Base-by-base conservation (phyloP, 2,329 filamentous ascomycete genomes). In the Exophiala sp. region DNA sequence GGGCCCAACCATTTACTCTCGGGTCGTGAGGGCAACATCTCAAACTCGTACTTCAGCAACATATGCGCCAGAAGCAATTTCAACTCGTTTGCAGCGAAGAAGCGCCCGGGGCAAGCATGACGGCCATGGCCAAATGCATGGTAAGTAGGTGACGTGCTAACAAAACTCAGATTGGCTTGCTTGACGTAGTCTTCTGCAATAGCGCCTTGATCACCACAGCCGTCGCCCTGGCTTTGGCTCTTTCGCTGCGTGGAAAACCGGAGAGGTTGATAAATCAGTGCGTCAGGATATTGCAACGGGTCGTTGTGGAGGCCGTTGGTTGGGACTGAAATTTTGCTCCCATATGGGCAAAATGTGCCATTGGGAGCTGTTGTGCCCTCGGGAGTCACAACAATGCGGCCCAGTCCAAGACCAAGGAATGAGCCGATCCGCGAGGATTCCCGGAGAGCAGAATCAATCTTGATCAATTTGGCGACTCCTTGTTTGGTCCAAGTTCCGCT, bases 91-190 rank as follows among this genome's bases (percentile, higher is more conserved):
- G 58, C 57, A 0, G 66, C 67, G 42, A 66, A 68, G 49, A 66
- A 68, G n/a, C 68, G 57, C 8, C 68, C 67, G 3, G 67, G 66
- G 54, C 68, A 69, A 35, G 67, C 65, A 63, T 84, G 80, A 57
- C 76, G 70, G 6, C 82, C 82, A 55, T 83, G 78, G 0, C 82
- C 80, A 65, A 84, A 85, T 0, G 77, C 70, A 16, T 83, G 63
- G 59, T 80, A 77, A 6, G 68, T 64, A 35, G 76, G 69, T 34
- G 75, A 77, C 1, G 80, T 82, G 4, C 78, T 78, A 10, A 82
- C 77, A 70, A 84, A 75, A 2, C 78, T 75, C 12, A 76, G 59
- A 64, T 76, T 72, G 40, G 72, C 75, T 39, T 54, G 47, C 24
- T 42, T 45, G 35, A 57, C 50, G 20, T 64, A 66, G 46, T 66